phyloP scores from a whole-genome alignment of 805 yeast species.

The Monosporozyma yasuniensis region DNA sequence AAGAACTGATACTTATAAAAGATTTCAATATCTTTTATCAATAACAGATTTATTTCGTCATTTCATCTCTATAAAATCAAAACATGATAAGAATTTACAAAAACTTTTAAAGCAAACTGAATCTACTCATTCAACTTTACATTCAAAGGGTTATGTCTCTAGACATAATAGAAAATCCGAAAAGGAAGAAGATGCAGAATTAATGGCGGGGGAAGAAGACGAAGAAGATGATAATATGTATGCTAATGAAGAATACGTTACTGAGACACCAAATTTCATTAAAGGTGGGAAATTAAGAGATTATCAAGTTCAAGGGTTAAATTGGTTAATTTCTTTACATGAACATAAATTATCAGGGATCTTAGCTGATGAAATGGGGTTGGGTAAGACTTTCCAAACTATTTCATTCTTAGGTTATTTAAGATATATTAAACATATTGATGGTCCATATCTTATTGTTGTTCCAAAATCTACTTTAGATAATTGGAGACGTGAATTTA shows the following conservation, averaged over 20 bases:
- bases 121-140: conserved; percentile 28
- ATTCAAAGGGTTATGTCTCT: conserved; percentile 17
- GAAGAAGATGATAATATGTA: conserved; percentile 32
- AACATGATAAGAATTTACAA: conserved; percentile 66
- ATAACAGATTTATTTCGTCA: conserved; percentile 82
- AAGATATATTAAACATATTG: conserved; percentile 64
- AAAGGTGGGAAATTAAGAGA: conserved; percentile 69
- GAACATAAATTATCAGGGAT: conserved; percentile 88
- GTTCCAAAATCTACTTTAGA: conserved; percentile 95
- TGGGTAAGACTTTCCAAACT: conserved; percentile 93
- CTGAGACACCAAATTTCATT: conserved; percentile 76
- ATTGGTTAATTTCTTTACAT: conserved; percentile 85
- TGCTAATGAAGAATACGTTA: conserved; percentile 51
- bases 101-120: conserved; percentile 51
- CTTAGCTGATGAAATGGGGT: conserved; percentile 96
- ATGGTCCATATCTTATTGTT: conserved; percentile 85
- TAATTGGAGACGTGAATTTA: conserved; percentile 93
- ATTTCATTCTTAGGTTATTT: conserved; percentile 85
- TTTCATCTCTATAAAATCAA: conserved; percentile 73
- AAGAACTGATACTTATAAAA: conserved; percentile 59
- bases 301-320: conserved; percentile 89
- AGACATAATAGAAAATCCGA: conserved; percentile 78
- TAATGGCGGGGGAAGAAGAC: conserved; percentile 70
- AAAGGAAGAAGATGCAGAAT: conserved; percentile 91
- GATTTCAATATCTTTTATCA: conserved; percentile 74